Conservation (phyloP, 768 basidiomycete species). For the Kwoniella heveanensis region DNA sequence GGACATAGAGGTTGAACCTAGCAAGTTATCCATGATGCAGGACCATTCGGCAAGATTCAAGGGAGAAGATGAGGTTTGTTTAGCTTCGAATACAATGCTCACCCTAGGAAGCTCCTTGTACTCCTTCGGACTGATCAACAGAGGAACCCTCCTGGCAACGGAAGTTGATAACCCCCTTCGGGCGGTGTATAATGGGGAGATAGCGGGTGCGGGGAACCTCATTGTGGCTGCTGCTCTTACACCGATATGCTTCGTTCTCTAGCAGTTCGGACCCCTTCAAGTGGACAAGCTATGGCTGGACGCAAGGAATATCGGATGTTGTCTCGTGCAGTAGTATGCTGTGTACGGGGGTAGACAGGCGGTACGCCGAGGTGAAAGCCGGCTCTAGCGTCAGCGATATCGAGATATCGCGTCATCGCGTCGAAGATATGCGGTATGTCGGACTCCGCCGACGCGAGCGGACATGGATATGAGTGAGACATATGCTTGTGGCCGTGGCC, state of each 20-base stretch:
- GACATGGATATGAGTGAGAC: no score
- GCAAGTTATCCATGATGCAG: no score
- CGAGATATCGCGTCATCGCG: background rate
- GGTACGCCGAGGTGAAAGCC: background rate
- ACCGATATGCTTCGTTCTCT: background rate
- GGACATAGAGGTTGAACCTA: no score
- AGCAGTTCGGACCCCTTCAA: no score
- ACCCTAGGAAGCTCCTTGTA: constrained; percentile 51
- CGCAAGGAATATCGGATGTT: background rate
- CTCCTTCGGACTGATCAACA: constrained; percentile 55
- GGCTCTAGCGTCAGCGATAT: background rate
- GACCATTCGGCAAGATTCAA: no score
- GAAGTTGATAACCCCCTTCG: constrained; percentile 18
- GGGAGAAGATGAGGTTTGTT: background rate
- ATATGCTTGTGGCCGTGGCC: no score
- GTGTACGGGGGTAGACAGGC: no score
- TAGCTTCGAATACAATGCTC: no score
- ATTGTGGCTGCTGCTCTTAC: constrained; percentile 1
- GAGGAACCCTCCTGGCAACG: constrained; percentile 35
- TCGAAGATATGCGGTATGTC: background rate
- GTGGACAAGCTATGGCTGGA: background rate
- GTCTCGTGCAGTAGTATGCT: no score
- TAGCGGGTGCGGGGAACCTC: constrained; percentile 13
- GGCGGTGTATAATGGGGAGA: constrained; percentile 4
- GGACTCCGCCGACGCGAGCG: background rate